Base-by-base conservation (phyloP, 129 eudicot species). In the Logfia minima region DNA sequence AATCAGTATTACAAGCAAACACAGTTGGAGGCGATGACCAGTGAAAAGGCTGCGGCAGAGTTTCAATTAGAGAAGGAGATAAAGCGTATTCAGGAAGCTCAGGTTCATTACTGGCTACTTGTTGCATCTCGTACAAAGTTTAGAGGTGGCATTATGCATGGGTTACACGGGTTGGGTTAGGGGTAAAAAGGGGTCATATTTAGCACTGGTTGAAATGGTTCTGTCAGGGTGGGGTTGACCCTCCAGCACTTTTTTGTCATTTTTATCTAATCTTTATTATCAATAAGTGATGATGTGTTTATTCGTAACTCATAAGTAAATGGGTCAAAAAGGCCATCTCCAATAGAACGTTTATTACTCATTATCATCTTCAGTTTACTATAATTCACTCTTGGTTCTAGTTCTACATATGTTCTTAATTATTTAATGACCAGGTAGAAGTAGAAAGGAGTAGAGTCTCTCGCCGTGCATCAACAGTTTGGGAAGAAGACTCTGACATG, bases 401-500 rank as follows among this genome's bases (percentile, higher is more conserved):
- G 69, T 69, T 75, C 4, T 71, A 10, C 63, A 71, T 71, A 63
- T 68, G 41, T 24, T 62, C 72, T 70, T 41, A 63, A 8, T 72
- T 53, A 55, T 21, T 74, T 48, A 55, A 37, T 56, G 32, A 83
- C 58, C 91, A 92, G 98, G 89, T 90, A 80, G 99, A 95, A 84
- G 92, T 88, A 37, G 99, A 95, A 88, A 86, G 92, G 75, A 91
- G 82, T 80, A 86, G 91, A 84, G 74, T 84, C 83, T 76, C 97
- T 78, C 94, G 97, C 53, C 96, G 97, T 74, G 79, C 88, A 51
- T 95, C 97, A 72, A 59, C 99, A 65, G 77, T 83, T 75, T 95
- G 99, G 99, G 96, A 91, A 75, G 99, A 95, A 82, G 99, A 95
- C 75, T 75, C 90, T 23, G 99, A 95, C 85, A 95, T 95, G 81